These are phyloP conservation scores for Picea engelmannii DNA, from an alignment of 83 land plant genomes.

Conservation along the genomic window DNA sequence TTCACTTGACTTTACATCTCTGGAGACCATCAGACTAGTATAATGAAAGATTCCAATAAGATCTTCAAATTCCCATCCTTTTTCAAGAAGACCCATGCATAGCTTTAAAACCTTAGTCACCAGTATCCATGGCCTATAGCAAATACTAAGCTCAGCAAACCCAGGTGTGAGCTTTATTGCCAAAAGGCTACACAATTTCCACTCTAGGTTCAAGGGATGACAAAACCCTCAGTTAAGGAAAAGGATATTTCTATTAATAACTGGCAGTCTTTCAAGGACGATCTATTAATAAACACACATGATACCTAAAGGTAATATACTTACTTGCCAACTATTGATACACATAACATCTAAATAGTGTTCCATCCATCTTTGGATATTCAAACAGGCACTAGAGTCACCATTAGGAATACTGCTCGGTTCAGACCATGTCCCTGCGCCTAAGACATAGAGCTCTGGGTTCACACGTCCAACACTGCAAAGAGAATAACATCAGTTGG, in stretches of 20 bases:
- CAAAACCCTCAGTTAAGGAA: background rate
- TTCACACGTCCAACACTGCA: constrained; percentile 68
- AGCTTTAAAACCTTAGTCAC: too few relatives aligned
- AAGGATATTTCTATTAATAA: background rate
- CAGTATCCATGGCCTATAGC: too few relatives aligned
- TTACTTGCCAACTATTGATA: constrained; percentile 77
- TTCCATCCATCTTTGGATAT: constrained; percentile 46
- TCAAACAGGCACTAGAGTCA: constrained; percentile 10
- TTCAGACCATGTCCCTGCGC: constrained; percentile 35
- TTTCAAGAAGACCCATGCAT: background rate
- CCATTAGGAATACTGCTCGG: background rate
- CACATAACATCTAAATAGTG: constrained; percentile 60
- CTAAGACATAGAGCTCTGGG: constrained; percentile 55
- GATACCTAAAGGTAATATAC: background rate
- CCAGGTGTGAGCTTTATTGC: too few relatives aligned
- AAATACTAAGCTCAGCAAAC: too few relatives aligned
- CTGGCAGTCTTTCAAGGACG: background rate
- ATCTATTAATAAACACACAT: background rate
- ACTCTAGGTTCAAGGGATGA: background rate
- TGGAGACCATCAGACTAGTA: background rate
- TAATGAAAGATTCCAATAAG: background rate
- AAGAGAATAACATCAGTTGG: background rate
- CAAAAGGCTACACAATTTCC: background rate
- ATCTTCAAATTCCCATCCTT: background rate
- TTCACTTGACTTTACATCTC: background rate